phyloP scores from a whole-genome alignment of 805 yeast genomes.

The Candida endomychidarum region DNA sequence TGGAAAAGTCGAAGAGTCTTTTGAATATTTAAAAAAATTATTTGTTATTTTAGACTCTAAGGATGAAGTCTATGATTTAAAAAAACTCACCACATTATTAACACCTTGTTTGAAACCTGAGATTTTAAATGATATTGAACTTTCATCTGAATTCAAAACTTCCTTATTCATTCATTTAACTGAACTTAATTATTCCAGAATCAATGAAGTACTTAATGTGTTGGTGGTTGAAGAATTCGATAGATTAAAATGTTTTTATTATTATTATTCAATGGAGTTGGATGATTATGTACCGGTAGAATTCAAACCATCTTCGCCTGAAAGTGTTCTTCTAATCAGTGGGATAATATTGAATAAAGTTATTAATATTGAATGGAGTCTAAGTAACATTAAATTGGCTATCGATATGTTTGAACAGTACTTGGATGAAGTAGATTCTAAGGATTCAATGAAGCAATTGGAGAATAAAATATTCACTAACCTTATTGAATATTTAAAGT shows the following conservation, averaged over 20 bases:
- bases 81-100: not conserved
- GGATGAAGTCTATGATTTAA: not conserved
- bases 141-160: constrained; percentile 12
- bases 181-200: not conserved
- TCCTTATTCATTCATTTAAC: constrained; percentile 5
- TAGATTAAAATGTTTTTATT: constrained; percentile 4
- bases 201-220: not conserved
- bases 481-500: constrained; percentile 24
- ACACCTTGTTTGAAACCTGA: not conserved
- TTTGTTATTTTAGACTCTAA: not conserved
- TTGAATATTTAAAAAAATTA: not conserved
- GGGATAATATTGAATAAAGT: constrained; percentile 25
- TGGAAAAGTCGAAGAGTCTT: not conserved
- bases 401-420: constrained; percentile 11
- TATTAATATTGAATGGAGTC: constrained; percentile 24
- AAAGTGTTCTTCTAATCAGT: constrained; percentile 15
- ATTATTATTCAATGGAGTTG: constrained; percentile 8
- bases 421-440: not conserved
- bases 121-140: not conserved
- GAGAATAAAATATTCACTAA: constrained; percentile 14
- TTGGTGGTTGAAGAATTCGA: not conserved
- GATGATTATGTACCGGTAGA: not conserved
- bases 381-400: constrained; percentile 7
- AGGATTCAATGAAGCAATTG: not conserved
- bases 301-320: no score